Conservation (phyloP, 23 red algal genomes). For the Chondrus crispus region DNA sequence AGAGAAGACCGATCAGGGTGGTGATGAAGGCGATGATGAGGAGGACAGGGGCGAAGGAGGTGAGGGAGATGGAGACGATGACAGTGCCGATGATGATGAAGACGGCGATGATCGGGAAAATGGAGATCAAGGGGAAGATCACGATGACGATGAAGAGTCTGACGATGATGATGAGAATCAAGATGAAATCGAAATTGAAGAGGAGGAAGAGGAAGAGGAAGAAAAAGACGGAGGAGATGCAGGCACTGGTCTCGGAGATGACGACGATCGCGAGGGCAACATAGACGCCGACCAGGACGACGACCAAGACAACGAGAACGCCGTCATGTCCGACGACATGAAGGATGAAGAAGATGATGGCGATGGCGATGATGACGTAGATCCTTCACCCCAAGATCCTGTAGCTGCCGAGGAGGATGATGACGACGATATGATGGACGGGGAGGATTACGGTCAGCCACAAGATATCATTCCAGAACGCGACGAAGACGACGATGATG, state of each 20-base stretch:
- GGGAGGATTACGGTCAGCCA: neutral
- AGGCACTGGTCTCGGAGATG: neutral
- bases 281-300: constrained; percentile 23
- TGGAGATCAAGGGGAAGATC: neutral
- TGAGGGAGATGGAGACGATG: constrained; percentile 17
- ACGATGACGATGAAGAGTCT: constrained; percentile 18
- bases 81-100: constrained; percentile 8
- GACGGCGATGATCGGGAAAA: constrained; percentile 13
- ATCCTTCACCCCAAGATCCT: neutral
- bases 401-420: constrained; percentile 11
- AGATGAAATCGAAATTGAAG: constrained; percentile 43
- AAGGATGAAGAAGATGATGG: constrained; percentile 17
- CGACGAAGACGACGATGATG: constrained; percentile 22
- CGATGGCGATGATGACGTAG: constrained; percentile 26
- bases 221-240: constrained; percentile 8
- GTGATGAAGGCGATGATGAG: constrained; percentile 1
- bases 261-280: neutral
- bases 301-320: constrained; percentile 2
- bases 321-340: neutral
- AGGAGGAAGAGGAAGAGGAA: constrained; percentile 41
- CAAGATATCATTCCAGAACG: neutral
- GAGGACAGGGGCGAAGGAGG: constrained; percentile 23
- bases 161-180: constrained; percentile 48
- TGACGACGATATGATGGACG: constrained; percentile 56
- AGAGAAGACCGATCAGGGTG: constrained; percentile 5